Evolutionary conservation across 495 filamentous ascomycete genomes (phyloP), one percentile per base, ranked within the genome.

Genomic region (Neurospora africana): DNA sequence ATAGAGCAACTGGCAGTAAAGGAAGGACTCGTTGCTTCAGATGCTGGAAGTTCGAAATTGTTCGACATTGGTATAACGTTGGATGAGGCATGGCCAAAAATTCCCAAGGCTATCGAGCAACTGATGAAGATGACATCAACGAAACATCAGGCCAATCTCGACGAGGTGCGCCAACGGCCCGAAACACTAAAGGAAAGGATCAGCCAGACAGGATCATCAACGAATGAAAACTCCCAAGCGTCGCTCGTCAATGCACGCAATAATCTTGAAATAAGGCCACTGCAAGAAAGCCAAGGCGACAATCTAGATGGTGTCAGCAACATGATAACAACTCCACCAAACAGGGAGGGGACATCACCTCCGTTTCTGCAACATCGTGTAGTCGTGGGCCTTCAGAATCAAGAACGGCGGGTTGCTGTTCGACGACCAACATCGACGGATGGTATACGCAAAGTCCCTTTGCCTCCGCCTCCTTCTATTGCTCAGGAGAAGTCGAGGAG

Each of bases 401-500:
- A 65, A 65, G 73, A 70, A 47, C 78, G 82, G 47, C 82, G 82
- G 44, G 82, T 83, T 3, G 69, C 78, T 9, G 79, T 85, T 17
- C 76, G 78, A 72, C 83, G 80, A 30, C 83, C 83, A 4, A 75
- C 69, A 44, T 73, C 72, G n/a, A 72, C 76, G 2, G 76, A 80
- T 23, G 37, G 53, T 65, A 65, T 65, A 30, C 53, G 53, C 27
- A 65, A 65, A 27, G 53, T 65, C 13, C 53, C 27, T 65, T 33
- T 65, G 27, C 53, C 53, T 35, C 53, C 53, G 13, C 78, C 80
- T 0, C 72, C 78, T 61, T 82, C 82, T 4, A 68, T 84, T 38
- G 76, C 79, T 53, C 77, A 85, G 43, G 83, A 84, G 76, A 82
- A 82, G 69, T 40, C 67, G 17, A 72, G 75, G 8, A 80, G 83